Evolutionary conservation across 176 grass and related monocot genomes (phyloP), one percentile per base, ranked within the genome.

Genomic region (Bothriochloa decipiens): DNA sequence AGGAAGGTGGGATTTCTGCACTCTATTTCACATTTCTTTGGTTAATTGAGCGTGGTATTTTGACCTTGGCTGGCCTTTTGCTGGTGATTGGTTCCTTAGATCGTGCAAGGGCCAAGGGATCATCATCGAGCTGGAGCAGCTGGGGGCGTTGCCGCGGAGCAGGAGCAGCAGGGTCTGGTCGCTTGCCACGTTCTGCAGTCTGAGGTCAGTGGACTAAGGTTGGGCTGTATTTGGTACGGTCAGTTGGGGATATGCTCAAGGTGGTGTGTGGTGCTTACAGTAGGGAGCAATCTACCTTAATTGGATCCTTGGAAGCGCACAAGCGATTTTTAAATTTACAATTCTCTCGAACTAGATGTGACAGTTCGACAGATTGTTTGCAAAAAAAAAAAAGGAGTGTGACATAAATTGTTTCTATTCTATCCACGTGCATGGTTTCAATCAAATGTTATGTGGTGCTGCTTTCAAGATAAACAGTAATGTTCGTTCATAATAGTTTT

Each of bases 21-120:
- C 52, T 70, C 40, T 33, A 9, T 81, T 65, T 61, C 64, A 66
- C 50, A 73, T 68, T 74, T 55, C 10, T 23, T 70, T 32, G 15
- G 23, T 45, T 65, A 47, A 66, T 84, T 69, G 68, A 8, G 6
- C 53, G 22, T 17, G 43, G 53, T 41, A 14, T 62, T 83, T 49
- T 53, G 52, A 84, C 42, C n/a, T 83, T 43, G 33, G 22, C 36
- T 25, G 53, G 9, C 10, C 52, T 27, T 36, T 33, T 80, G 27
- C 18, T 52, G 17, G 7, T 40, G 4, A 3, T 86, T 53, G n/a
- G 55, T 84, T 82, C 69, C 35, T 35, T 74, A 99, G 96, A 99
- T 99, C 49, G 96, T 99, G n/a, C n/a, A n/a, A n/a, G n/a, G n/a
- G n/a, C 43, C 96, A 99, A 99, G 93, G 91, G 49, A 99, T 99